A percentile compares a stretch with the other conserved stretches of the same genome.
phyloP scores from a whole-genome alignment of 495 filamentous ascomycete genomes.

The Penicillium silybi region DNA sequence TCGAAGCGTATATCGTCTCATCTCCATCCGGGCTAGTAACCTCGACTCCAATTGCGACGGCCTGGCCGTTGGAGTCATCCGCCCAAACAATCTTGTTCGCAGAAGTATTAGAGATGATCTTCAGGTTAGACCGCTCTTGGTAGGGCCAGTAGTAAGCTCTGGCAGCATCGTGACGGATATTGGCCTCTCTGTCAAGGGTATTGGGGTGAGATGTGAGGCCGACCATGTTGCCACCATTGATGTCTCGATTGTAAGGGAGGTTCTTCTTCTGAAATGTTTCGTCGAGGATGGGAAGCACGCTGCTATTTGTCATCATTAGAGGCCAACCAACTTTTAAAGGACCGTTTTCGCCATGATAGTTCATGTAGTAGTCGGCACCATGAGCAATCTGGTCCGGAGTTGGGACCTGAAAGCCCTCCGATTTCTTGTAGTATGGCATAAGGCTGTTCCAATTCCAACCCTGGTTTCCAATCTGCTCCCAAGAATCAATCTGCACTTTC shows the following conservation, averaged over 20 bases:
- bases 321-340: slow-evolving; percentile 48
- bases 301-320: slow-evolving; percentile 19
- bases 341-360: slow-evolving; percentile 44
- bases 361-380: slow-evolving; percentile 43
- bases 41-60: slow-evolving; percentile 25
- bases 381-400: slow-evolving; percentile 31
- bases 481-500: slow-evolving; percentile 45
- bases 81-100: slow-evolving; percentile 36
- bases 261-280: slow-evolving; percentile 27
- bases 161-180: slow-evolving; percentile 50
- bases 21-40: slow-evolving; percentile 10
- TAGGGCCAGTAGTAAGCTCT: slow-evolving; percentile 45
- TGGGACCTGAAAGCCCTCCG: slow-evolving; percentile 36
- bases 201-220: slow-evolving; percentile 39
- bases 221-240: slow-evolving; percentile 37
- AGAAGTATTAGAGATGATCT: slow-evolving; percentile 29
- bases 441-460: slow-evolving; percentile 62
- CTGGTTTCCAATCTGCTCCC: slow-evolving; percentile 56
- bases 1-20: slow-evolving; percentile 42
- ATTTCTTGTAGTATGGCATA: slow-evolving; percentile 54
- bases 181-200: slow-evolving; percentile 37
- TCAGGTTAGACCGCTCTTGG: slow-evolving; percentile 25
- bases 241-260: slow-evolving; percentile 33
- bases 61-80: background rate
- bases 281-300: slow-evolving; percentile 23